Base-by-base conservation (phyloP, 1,139 yeast genomes). In the Schwanniomyces etchellsii region DNA sequence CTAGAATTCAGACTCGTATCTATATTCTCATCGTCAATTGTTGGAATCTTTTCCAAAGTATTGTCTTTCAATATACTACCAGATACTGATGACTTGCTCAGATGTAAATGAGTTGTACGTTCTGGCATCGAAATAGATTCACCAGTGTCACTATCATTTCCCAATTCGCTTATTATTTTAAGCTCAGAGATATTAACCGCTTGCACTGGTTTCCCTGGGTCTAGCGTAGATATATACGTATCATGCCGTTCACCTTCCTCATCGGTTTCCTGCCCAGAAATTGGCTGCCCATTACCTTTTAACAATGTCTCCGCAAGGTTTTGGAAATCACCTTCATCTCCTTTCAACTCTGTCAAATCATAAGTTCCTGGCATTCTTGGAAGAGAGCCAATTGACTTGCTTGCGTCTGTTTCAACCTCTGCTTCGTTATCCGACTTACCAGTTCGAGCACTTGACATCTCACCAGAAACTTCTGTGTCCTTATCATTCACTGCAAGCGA, bases 301-400 rank as follows among this genome's bases (percentile, higher is more conserved):
- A 18, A 18, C 21, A 18, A 18, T 18, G 21, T n/a, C 7, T 18
- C 21, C n/a, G 21, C 21, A 18, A 18, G 7, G 21, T 38, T 36
- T 20, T 35, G 32, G 16, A 35, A 28, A 10, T 36, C 40, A 23
- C 28, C 32, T 28, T 43, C 39, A 24, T 38, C 39, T 24, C 32
- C 39, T 29, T 53, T 54, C 16, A 78, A 52, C 1, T 74, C 82
- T 36, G 63, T 70, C 28, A 79, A 79, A 46, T 79, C 71, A 40
- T 70, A 59, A 0, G 80, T 70, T 1, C 77, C 85, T 1, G 81
- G 78, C 52, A 72, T 65, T 29, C 85, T 55, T 7, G 84, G 85
- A n/a, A 76, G 47, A 3, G 34, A 28, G 7, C 35, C 38, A 14
- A 28, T 25, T 6, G 35, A 32, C 14, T 26, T 25, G 17, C 26